Base-by-base conservation (phyloP, 768 basidiomycete species). In the Panellus pusillus region DNA sequence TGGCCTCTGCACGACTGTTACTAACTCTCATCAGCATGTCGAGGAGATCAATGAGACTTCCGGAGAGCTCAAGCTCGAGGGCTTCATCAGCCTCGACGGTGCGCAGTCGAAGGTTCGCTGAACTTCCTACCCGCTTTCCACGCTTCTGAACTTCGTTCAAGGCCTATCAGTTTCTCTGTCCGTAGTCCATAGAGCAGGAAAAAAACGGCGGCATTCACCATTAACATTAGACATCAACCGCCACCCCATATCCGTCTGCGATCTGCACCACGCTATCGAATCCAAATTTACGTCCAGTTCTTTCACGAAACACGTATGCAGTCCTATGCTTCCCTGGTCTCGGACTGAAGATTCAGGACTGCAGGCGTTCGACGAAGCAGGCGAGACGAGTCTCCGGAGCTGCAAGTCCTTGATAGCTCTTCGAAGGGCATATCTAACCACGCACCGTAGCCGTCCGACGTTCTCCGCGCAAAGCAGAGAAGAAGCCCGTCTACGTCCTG, bases 81-180 rank as follows among this genome's bases (percentile, higher is more conserved):
- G 96, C 0, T 98, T 98, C 66, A 83, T 97, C 51, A 90, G 91
- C 65, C 74, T 93, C 6, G 79, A 82, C 15, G 91, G 91, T 8
- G 80, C 87, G 19, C 70, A 76, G 56, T 86, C 90, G 18, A 93
- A 87, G 75, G 93, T 86, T 37, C 49, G 66, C 11, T 45, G 38
- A 18, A 18, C 18, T 38, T 52, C 29, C 31, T 46, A 3, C 40
- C 42, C 49, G 18, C 40, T 17, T 19, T 41, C 24, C 24, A 42
- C 41, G 24, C 57, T 61, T 62, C 53, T 57, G 39, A 58, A 36
- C 54, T 39, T 57, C 67, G 57, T 29, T 55, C 54, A 65, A 96
- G 91, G 72, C 80, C n/a, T 82, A 87, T 68, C 95, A 98, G 68
- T 91, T 86, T 72, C 69, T 98, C 39, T 97, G 95, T 94, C 66